Evolutionary conservation across 257 asterid species (phyloP).

Genomic region (Apocynum venetum): DNA sequence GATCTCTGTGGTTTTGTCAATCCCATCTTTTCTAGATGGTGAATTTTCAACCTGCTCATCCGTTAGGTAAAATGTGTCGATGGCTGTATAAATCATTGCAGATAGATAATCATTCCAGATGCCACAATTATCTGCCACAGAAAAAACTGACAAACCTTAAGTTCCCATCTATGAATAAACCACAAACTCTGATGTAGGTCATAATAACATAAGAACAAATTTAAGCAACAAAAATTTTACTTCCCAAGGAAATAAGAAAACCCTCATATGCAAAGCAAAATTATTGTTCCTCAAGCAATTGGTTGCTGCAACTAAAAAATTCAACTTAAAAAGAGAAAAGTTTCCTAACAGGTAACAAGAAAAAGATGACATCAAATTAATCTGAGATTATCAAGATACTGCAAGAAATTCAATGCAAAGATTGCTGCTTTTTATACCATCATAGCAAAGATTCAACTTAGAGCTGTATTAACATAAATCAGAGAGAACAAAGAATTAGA

Average conservation of each 20-base stretch:
- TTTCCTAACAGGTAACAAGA: neutral
- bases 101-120: neutral
- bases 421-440: neutral
- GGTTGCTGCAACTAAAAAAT: neutral
- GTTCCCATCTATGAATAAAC: neutral
- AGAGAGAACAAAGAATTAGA: neutral
- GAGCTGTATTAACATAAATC: neutral
- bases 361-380: neutral
- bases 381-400: neutral
- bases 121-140: constrained; percentile 6
- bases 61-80: constrained; percentile 81
- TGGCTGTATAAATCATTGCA: constrained; percentile 80
- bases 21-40: constrained; percentile 82
- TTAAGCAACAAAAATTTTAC: too few relatives aligned
- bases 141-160: neutral
- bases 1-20: constrained; percentile 75
- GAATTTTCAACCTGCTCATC: constrained; percentile 73
- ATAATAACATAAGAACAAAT: neutral
- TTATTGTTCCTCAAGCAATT: neutral
- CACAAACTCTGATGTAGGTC: neutral
- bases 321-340: neutral
- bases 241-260: neutral
- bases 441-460: neutral
- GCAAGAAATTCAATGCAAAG: neutral
- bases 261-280: neutral